Evolutionary conservation across 1,139 yeast genomes (phyloP), one percentile per base, ranked within the genome.

Genomic region (Spathaspora sp.): DNA sequence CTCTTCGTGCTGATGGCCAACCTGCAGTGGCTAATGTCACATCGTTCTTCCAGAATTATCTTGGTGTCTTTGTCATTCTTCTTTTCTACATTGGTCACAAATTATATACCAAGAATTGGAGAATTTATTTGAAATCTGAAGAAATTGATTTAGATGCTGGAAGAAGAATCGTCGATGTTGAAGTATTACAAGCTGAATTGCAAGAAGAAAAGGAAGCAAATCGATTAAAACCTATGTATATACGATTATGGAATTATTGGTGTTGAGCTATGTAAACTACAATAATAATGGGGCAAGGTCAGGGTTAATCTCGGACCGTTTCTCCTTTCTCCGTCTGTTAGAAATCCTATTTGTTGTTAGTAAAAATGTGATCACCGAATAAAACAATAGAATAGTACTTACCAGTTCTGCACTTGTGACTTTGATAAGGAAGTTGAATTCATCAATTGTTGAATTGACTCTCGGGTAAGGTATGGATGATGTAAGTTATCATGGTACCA

Each of bases 131-230:
- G n/a, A 51, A 51, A 1, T 55, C 61, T 41, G 43, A 51, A 15
- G 67, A 67, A 20, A 67, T 70, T 44, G 74, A 70, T 48, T 54
- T 70, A 42, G 68, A 62, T 43, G 58, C 70, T 1, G 74, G 74
- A 9, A 63, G 71, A 53, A 57, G 68, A 43, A 60, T 58, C 24
- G 53, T 55, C 8, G 71, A 70, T 51, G 43, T 58, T 20, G 55
- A 51, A n/a, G 38, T 52, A 24, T 26, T 50, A 6, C 43, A 45
- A 36, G 43, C 42, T 4, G 56, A 52, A 37, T 31, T 48, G 16
- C 47, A 38, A 24, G 56, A 52, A 37, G 54, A 52, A 37, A 44
- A 33, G 17, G 45, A 42, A 24, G 39, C 40, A 5, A 41, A 49
- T 24, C 45, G 40, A 26, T 43, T 37, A n/a, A 53, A 51, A 50